Evolutionary conservation across 1,284 basidiomycete genomes (phyloP), one percentile per base, ranked within the genome.

Genomic region (Calocybe gambosa): DNA sequence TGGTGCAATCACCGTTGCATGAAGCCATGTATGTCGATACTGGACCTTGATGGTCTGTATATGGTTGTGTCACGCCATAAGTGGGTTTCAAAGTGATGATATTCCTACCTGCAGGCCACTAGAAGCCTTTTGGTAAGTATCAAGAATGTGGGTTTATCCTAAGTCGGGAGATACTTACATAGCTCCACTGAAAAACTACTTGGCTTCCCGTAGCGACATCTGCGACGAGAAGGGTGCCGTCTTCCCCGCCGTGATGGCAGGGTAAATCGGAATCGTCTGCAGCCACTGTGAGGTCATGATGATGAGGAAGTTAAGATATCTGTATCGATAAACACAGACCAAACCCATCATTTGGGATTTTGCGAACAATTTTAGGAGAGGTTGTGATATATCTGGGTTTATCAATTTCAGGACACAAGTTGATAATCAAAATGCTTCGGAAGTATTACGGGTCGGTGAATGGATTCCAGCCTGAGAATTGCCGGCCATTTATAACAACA

Each of bases 21-120:
- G 64, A 66, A 33, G 65, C 56, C 67, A 71, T 69, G 43, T 68
- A 68, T 16, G 66, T 70, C 15, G 65, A 68, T 18, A 67, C 63
- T 37, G 66, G 68, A 3, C 67, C 67, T 57, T 67, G 62, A 55
- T 68, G 67, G 52, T 68, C 67, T 68, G 45, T 26, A 38, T 44
- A 29, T 41, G 21, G 34, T 43, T 5, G 26, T 19, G 16, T 19
- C 21, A 23, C 21, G 38, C 39, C 26, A 41, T 26, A 21, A 20
- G 9, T 26, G 42, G 13, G 13, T 18, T 5, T 18, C 15, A 6
- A 43, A 18, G 19, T 34, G 19, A 39, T 12, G 36, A 38, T 9
- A 6, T 19, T 31, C 56, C n/a, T 23, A 67, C 67, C 67, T 49
- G 57, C 56, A 46, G 64, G 67, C 68, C 68, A 68, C 68, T 68